Evolutionary conservation across 805 yeast species (phyloP), one percentile per base, ranked within the genome.

Genomic region (Spathaspora passalidarum): DNA sequence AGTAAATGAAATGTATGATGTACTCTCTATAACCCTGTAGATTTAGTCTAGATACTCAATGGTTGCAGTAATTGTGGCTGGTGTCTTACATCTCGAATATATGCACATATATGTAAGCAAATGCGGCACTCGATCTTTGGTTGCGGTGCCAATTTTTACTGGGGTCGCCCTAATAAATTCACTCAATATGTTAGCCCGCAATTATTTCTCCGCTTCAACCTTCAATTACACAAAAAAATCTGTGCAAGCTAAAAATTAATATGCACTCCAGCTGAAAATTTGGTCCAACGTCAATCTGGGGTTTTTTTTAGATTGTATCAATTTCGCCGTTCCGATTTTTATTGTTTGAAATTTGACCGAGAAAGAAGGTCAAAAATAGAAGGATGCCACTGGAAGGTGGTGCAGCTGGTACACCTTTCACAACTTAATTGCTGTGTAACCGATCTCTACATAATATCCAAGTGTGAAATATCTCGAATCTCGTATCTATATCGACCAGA

Each of bases 161-260:
- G n/a, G n/a, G n/a, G n/a, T n/a, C n/a, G n/a, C n/a, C n/a, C n/a
- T n/a, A n/a, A n/a, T 26, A 26, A 26, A 10, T 26, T 26, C 10
- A 26, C 32, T 26, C 11, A n/a, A 26, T 26, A 26, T 26, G n/a
- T 16, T 19, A 17, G 14, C 7, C 14, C 23, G 38, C 38, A 29
- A 22, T 23, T 17, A 32, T 29, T 41, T 41, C 38, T 32, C 44
- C 44, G 44, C 44, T 41, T 41, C 38, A 32, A 41, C 44, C 44
- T 41, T 41, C 42, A 25, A n/a, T n/a, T 25, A 29, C 34, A 29
- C 34, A 29, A 29, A 29, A 29, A 29, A n/a, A n/a, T n/a, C 14
- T 29, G 17, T 29, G 13, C 4, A 29, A 2, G 16, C n/a, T 29
- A 10, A 7, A n/a, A n/a, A n/a, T n/a, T 25, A n/a, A 17, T 29